Conservation (phyloP, 2,329 filamentous ascomycete genomes). For the Beauveria australis region DNA sequence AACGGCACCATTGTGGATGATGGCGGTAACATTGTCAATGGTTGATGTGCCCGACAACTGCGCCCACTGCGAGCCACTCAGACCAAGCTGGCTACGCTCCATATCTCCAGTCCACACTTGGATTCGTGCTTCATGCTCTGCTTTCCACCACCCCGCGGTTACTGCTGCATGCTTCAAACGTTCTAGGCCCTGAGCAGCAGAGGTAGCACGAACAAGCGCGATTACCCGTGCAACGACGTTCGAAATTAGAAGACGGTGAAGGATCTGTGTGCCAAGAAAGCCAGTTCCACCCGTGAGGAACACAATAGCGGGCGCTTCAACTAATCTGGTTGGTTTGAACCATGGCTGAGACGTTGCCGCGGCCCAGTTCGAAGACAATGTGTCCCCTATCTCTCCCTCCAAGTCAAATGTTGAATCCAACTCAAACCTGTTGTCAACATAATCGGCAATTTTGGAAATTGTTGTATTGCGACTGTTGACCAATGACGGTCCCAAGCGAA, state of each 20-base stretch:
- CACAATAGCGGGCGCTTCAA: background rate
- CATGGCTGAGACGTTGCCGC: background rate
- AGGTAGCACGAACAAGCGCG: slow-evolving; percentile 11
- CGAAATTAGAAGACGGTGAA: slow-evolving; percentile 4
- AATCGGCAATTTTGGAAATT: slow-evolving; percentile 12
- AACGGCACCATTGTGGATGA: slow-evolving; percentile 77
- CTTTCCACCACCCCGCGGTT: slow-evolving; percentile 15
- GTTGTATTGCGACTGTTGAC: slow-evolving; percentile 16
- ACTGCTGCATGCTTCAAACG: slow-evolving; percentile 11
- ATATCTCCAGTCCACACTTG: slow-evolving; percentile 64
- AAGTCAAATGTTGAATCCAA: background rate
- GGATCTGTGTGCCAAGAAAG: slow-evolving; percentile 12
- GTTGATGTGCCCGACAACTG: slow-evolving; percentile 33
- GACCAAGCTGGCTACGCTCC: slow-evolving; percentile 59
- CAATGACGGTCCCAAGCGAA: slow-evolving; percentile 12
- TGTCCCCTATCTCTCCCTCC: background rate
- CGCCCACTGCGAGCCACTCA: slow-evolving; percentile 56
- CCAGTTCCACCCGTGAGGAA: slow-evolving; percentile 14
- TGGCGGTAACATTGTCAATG: slow-evolving; percentile 53
- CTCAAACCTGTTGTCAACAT: background rate
- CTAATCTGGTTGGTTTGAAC: background rate
- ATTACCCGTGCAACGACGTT: background rate
- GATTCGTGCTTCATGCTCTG: slow-evolving; percentile 32
- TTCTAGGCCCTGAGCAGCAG: slow-evolving; percentile 6
- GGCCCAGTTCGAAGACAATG: background rate